These are phyloP conservation scores for Gaultheria prostrata DNA, from an alignment of 148 eudicot species.

Conservation along the genomic window DNA sequence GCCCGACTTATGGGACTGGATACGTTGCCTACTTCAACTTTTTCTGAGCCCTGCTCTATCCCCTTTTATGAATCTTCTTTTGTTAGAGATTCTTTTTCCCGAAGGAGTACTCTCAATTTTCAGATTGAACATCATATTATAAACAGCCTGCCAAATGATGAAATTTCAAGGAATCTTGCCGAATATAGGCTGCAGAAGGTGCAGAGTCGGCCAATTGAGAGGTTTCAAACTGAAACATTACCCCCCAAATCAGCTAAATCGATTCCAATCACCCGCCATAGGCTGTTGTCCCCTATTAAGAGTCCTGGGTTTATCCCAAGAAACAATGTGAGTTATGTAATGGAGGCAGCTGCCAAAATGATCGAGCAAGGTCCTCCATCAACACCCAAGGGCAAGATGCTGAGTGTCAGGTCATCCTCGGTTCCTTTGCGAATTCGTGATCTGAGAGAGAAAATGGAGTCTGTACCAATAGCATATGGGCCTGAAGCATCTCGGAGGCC, in stretches of 20 bases:
- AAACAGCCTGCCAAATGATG: slow-evolving; percentile 43
- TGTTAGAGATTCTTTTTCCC: slow-evolving; percentile 41
- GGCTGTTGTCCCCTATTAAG: slow-evolving; percentile 84
- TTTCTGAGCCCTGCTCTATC: slow-evolving; percentile 47
- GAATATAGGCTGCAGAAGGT: slow-evolving; percentile 45
- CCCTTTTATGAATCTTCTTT: slow-evolving; percentile 50
- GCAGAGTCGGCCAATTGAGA: slow-evolving; percentile 63
- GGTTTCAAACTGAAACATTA: slow-evolving; percentile 78
- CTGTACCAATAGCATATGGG: slow-evolving; percentile 45
- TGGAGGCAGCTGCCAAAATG: slow-evolving; percentile 86
- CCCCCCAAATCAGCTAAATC: slow-evolving; percentile 90
- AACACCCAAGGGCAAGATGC: slow-evolving; percentile 34
- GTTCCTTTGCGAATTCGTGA: slow-evolving; percentile 66
- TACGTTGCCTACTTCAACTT: slow-evolving; percentile 62
- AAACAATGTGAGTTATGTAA: slow-evolving; percentile 65
- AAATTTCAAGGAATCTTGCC: slow-evolving; percentile 43
- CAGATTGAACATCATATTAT: slow-evolving; percentile 42
- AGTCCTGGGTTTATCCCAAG: slow-evolving; percentile 80
- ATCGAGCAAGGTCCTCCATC: slow-evolving; percentile 63
- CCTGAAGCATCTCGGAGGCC: slow-evolving; percentile 43
- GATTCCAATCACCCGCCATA: slow-evolving; percentile 67
- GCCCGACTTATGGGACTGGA: slow-evolving; percentile 99
- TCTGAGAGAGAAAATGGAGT: slow-evolving; percentile 62
- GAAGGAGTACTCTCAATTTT: slow-evolving; percentile 33
- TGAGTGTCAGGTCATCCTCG: slow-evolving; percentile 60